phyloP scores from a whole-genome alignment of 305 asterid genomes.

The Solanum hybrid region DNA sequence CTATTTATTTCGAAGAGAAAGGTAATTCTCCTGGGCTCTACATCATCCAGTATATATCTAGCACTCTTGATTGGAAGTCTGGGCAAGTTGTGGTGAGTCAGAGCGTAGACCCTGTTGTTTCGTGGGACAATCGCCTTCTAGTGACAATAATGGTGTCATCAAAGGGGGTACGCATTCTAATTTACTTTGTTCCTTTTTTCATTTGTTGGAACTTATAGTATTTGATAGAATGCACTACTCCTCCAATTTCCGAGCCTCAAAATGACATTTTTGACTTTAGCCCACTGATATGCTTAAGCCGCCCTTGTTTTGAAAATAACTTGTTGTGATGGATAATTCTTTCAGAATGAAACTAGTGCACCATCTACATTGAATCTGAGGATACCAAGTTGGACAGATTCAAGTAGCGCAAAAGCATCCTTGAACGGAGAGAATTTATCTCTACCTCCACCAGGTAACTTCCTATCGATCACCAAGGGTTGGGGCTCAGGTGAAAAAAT shows the following conservation, averaged over 20 bases:
- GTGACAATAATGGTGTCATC: slow-evolving; percentile 33
- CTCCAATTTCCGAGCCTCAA: background rate
- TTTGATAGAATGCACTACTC: background rate
- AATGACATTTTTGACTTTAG: background rate
- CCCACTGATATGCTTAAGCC: background rate
- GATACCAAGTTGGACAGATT: slow-evolving; percentile 51
- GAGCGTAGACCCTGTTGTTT: slow-evolving; percentile 40
- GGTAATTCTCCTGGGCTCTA: slow-evolving; percentile 50
- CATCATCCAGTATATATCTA: slow-evolving; percentile 68
- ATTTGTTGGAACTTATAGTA: background rate
- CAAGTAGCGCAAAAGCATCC: slow-evolving; percentile 37
- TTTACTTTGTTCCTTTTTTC: background rate
- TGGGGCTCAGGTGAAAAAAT: slow-evolving; percentile 62
- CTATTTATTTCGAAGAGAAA: slow-evolving; percentile 76
- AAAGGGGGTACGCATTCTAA: slow-evolving; percentile 24
- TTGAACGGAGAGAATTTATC: slow-evolving; percentile 31
- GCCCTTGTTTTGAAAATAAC: background rate
- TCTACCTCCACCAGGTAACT: slow-evolving; percentile 45
- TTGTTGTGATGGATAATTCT: background rate
- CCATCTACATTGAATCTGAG: slow-evolving; percentile 42
- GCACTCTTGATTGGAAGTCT: slow-evolving; percentile 59
- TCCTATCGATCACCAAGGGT: slow-evolving; percentile 29
- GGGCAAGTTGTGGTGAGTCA: slow-evolving; percentile 41
- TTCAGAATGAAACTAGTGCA: slow-evolving; percentile 20
- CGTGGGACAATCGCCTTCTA: slow-evolving; percentile 50